Conservation (phyloP, 2,329 filamentous ascomycete genomes). For the Botrytis aclada region DNA sequence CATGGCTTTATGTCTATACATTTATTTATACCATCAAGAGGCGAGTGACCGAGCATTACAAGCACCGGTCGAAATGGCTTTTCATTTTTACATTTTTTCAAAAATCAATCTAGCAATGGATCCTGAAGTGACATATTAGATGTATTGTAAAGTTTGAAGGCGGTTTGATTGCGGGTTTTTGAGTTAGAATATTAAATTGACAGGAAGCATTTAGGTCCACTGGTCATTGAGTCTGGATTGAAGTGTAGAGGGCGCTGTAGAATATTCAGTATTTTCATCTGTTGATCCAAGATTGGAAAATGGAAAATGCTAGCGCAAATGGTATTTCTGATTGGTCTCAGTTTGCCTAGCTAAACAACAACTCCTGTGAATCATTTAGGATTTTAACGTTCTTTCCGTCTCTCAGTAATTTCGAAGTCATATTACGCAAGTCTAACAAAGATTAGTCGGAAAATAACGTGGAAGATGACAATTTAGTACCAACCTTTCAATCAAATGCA, state of each 20-base stretch:
- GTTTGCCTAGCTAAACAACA: background rate
- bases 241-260: background rate
- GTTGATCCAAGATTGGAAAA: background rate
- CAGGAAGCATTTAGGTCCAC: background rate
- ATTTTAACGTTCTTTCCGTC: background rate
- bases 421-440: constrained; percentile 16
- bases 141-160: background rate
- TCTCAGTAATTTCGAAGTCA: background rate
- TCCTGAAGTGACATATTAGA: background rate
- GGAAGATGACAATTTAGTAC: background rate
- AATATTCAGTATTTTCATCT: background rate
- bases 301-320: background rate
- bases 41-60: background rate
- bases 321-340: background rate
- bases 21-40: background rate
- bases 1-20: background rate
- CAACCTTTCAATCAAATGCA: constrained; percentile 94
- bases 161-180: no score
- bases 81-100: background rate
- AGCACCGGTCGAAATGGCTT: background rate
- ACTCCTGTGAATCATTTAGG: background rate
- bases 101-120: no score
- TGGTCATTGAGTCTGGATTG: background rate
- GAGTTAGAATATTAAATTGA: background rate
- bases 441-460: background rate